A percentile compares a stretch with the other conserved stretches of the same genome.
Evolutionary conservation across 2,329 filamentous ascomycete genomes (phyloP).

Genomic region (Sclerotinia trifoliorum): DNA sequence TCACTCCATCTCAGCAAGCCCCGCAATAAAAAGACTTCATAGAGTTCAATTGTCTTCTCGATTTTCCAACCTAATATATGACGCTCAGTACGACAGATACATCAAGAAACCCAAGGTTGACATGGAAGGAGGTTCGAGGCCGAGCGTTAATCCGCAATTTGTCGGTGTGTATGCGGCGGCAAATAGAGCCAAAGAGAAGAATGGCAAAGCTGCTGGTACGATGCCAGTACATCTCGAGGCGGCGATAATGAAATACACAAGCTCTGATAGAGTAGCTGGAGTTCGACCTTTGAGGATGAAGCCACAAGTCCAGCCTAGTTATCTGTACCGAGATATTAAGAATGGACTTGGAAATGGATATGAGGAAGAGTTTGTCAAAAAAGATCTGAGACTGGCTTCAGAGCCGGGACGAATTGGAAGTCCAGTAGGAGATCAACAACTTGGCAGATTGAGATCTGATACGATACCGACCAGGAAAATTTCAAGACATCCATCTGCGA

Average conservation of each 20-base stretch:
- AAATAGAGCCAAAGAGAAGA: neutral
- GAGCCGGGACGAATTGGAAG: neutral
- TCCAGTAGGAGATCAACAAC: neutral
- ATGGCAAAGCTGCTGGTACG: neutral
- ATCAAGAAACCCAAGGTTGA: neutral
- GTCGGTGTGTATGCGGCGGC: neutral
- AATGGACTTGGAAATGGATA: neutral
- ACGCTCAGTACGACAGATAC: neutral
- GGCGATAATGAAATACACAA: constrained; percentile 7
- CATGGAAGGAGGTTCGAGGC: neutral
- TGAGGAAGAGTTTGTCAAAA: neutral
- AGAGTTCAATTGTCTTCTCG: neutral
- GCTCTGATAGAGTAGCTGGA: neutral
- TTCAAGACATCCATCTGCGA: neutral
- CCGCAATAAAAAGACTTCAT: neutral
- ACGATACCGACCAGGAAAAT: neutral
- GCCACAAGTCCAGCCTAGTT: neutral
- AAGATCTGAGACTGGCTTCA: constrained; percentile 1
- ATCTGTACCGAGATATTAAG: neutral
- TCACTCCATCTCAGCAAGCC: neutral
- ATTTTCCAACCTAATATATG: constrained; percentile 2
- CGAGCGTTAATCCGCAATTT: neutral
- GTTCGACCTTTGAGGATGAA: constrained; percentile 9
- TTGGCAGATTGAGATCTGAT: neutral
- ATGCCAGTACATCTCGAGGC: neutral